These are phyloP conservation scores for Dioscorea dumetorum DNA, from an alignment of 106 monocot species.

Conservation along the genomic window DNA sequence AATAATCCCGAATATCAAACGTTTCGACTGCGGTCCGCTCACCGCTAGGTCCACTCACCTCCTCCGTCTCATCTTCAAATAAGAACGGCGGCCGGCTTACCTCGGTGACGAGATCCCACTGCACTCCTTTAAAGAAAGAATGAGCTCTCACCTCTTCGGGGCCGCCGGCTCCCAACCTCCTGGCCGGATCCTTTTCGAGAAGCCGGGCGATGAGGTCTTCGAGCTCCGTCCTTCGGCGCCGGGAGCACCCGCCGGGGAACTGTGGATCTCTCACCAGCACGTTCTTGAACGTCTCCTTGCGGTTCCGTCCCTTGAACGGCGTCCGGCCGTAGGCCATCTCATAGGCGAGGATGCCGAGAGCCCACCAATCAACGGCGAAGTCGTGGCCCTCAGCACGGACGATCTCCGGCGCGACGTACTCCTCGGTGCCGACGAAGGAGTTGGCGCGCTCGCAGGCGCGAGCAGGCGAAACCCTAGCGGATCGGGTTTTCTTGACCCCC, in stretches of 20 bases:
- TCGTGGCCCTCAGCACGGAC: constrained; percentile 79
- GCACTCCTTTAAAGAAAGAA: constrained; percentile 69
- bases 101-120: constrained; percentile 66
- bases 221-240: constrained; percentile 37
- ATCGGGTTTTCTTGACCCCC: constrained; percentile 47
- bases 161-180: constrained; percentile 53
- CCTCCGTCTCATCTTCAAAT: constrained; percentile 18
- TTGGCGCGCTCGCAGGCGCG: constrained; percentile 44
- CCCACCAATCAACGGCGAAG: constrained; percentile 94
- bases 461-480: constrained; percentile 64
- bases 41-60: not conserved
- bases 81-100: constrained; percentile 64
- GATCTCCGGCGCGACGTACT: constrained; percentile 94
- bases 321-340: constrained; percentile 85
- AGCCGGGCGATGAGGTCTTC: constrained; percentile 61
- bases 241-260: constrained; percentile 25
- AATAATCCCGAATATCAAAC: constrained; percentile 63
- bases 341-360: constrained; percentile 69
- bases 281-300: constrained; percentile 91
- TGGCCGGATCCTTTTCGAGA: constrained; percentile 50
- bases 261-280: constrained; percentile 48
- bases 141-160: constrained; percentile 69
- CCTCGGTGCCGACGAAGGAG: constrained; percentile 95
- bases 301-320: constrained; percentile 68
- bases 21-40: constrained; percentile 5